Evolutionary conservation across 192 early-diverging fungal genomes (phyloP), one percentile per base, ranked within the genome.

Genomic region (Linderina pennispora): DNA sequence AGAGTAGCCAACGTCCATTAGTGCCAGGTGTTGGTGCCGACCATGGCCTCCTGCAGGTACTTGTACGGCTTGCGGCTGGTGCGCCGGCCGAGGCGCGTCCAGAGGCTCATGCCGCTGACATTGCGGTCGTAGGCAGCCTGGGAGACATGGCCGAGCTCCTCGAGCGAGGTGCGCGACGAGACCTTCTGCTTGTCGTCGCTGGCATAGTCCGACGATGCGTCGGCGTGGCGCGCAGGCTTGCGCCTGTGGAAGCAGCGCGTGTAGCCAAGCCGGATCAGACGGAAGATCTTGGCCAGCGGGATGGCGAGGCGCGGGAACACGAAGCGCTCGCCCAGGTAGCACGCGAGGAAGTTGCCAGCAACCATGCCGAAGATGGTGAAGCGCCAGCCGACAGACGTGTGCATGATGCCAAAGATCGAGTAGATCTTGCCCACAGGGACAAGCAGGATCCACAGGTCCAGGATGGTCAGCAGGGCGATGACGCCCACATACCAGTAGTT

Each of bases 401-500:
- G 36, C 7, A 56, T 46, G 19, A 72, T 3, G 2, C 50, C 49
- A 16, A 72, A 49, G 34, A 72, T 32, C 25, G 68, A 57, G 2
- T 34, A 48, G 17, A 72, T 44, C 3, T 62, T 62, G 0, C 31
- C 42, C 8, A 61, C 56, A 9, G 68, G 68, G 1, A n/a, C 54
- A 18, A 72, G 50, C 13, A 61, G 32, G 24, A 65, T 45, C 56
- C 68, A 60, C 13, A 72, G 55, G 33, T 65, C 50, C 41, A 72
- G 65, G 18, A 33, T 45, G 34, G 65, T 18, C 25, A 72, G 31
- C 22, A 56, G 17, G 1, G 8, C 18, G 2, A 65, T 23, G 0
- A 55, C 52, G 4, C 46, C 54, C 14, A 58, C 18, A 50, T 73
- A 61, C 3, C 54, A 16, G 47, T 28, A 62, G 41, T 96, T 99